Base-by-base conservation (phyloP, 225 moss, liverwort and hornwort genomes). In the Antitrichia curtipendula region DNA sequence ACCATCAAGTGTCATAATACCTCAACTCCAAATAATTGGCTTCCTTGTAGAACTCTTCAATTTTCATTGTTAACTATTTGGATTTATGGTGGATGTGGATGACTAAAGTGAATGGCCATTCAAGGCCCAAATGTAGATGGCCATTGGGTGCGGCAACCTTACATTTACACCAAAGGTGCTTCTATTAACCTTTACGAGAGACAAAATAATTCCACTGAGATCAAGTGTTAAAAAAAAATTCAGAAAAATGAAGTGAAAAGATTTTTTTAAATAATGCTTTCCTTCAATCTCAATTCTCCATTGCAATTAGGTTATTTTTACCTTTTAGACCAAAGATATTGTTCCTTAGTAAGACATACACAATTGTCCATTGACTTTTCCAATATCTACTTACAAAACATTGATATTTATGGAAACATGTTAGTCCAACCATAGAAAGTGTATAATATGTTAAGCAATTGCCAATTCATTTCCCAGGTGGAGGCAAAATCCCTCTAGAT, bases 1-100 rank as follows among this genome's bases (percentile, higher is more conserved):
- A 10, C 29, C 17, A 72, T 28, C 0, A 1, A 0, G 10, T 29
- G 4, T 5, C 1, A 0, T 29, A 18, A 45, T 28, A 28, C 10
- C 18, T 45, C 10, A 43, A 43, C 2, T 28, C 43, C 16, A 71
- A 69, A 65, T n/a, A 20, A 38, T 71, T 45, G 45, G 1, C 29
- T 45, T 16, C 10, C 2, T 28, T 1, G 3, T 16, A 16, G 3
- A 71, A 28, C 3, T 43, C 10, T 71, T 28, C 6, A 71, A 28
- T 10, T 27, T 2, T 43, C 27, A 16, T 16, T 27, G 2, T 3
- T 43, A 27, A 5, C 16, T 27, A 41, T 43, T 71, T 43, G 9
- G 9, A 41, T 41, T 41, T 27, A 45, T 28, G 1, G 27, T 16
- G 1, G 5, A 70, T 15, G 16, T 16, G 0, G 13, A 5, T 43